phyloP scores from a whole-genome alignment of 2,329 filamentous ascomycete genomes.

The Sordariomycetes sp. region DNA sequence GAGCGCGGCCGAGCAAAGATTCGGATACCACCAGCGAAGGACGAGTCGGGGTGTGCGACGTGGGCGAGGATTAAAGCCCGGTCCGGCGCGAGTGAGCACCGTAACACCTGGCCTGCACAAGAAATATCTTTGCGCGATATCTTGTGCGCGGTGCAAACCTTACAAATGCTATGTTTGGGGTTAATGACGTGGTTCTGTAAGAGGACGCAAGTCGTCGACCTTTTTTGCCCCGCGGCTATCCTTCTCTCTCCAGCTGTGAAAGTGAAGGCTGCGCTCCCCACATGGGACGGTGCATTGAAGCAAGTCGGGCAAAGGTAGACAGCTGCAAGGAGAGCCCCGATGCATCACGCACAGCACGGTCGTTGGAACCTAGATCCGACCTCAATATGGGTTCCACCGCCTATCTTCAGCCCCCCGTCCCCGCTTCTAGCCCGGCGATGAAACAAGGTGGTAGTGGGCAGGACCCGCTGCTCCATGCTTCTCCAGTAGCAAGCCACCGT shows the following conservation, averaged over 20 bases:
- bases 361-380: background rate
- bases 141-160: background rate
- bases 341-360: background rate
- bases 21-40: background rate
- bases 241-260: background rate
- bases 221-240: background rate
- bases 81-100: background rate
- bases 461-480: background rate
- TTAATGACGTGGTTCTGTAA: too few species aligned
- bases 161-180: background rate
- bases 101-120: background rate
- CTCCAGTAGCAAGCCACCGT: slow-evolving; percentile 2
- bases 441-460: background rate
- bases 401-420: background rate
- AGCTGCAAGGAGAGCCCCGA: background rate
- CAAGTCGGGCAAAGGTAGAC: background rate
- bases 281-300: background rate
- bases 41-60: background rate
- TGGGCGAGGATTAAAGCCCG: background rate
- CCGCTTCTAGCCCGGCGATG: background rate
- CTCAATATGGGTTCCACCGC: background rate
- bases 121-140: background rate
- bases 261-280: too few species aligned
- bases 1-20: background rate
- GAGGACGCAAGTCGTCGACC: too few species aligned